Evolutionary conservation across 192 early-diverging fungal genomes (phyloP).

Genomic region (Gaertneriomyces semiglobifer): DNA sequence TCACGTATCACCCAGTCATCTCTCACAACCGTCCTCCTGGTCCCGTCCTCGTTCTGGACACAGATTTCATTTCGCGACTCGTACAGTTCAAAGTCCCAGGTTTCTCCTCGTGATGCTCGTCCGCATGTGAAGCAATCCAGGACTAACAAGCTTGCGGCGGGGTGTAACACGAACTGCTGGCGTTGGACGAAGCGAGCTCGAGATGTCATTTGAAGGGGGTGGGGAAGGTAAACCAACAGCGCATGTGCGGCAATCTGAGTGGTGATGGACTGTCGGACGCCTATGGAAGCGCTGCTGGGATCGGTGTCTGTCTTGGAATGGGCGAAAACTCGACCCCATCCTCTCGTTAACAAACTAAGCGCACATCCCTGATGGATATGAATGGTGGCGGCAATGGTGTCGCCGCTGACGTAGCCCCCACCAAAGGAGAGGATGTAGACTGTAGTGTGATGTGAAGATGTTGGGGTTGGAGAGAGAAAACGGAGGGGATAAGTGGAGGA

Average conservation of each 20-base stretch:
- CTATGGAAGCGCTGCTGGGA: neutral
- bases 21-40: constrained; percentile 36
- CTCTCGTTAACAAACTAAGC: constrained; percentile 74
- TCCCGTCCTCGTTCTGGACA: constrained; percentile 31
- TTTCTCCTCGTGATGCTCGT: constrained; percentile 66
- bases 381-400: constrained; percentile 55
- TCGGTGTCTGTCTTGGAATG: constrained; percentile 27
- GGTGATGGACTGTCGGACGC: constrained; percentile 26
- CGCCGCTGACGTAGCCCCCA: constrained; percentile 75
- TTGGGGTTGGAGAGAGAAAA: constrained; percentile 48
- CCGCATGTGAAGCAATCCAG: constrained; percentile 87
- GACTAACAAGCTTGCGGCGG: constrained; percentile 57
- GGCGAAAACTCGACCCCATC: constrained; percentile 81
- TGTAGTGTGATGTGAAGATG: constrained; percentile 42
- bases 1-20: constrained; percentile 49
- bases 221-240: constrained; percentile 64
- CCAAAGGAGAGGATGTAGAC: constrained; percentile 74
- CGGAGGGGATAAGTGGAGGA: constrained; percentile 57
- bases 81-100: constrained; percentile 67
- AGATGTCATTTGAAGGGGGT: constrained; percentile 74
- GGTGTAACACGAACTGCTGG: constrained; percentile 52
- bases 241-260: constrained; percentile 38
- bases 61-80: constrained; percentile 45
- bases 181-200: constrained; percentile 60
- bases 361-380: constrained; percentile 45